Evolutionary conservation across 495 filamentous ascomycete species (phyloP), one percentile per base, ranked within the genome.

Genomic region (Usnea hakonensis): DNA sequence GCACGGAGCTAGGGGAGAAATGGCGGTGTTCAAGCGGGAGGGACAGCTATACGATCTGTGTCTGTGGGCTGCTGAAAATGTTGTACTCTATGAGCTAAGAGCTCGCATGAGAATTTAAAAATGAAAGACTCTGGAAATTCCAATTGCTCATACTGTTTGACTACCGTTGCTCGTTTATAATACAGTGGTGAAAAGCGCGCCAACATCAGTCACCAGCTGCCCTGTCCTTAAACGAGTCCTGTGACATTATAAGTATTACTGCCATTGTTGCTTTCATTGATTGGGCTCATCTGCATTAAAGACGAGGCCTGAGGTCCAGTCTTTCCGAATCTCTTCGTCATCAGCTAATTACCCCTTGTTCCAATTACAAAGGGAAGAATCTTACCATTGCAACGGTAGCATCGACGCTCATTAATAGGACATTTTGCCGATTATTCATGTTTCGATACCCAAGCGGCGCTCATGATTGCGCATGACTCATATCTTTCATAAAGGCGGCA

Each of bases 401-500:
- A 30, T 0, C 3, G 6, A 17, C 30, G 14, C 46, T 17, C 46
- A 17, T 17, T 26, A 30, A 30, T 7, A 26, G 13, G 46, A 1
- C 13, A 6, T 6, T 50, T 30, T 21, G 41, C 16, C 44, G 28
- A 21, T 7, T 14, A 4, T 14, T 48, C 10, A 28, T 48, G 23
- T 21, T 1, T 48, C 23, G 10, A 26, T 4, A 2, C 21, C 3
- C 10, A 14, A 26, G 1, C 23, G 26, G 23, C 17, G 23, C 8
- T 48, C 44, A 11, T 48, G 28, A 48, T 13, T 11, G 41, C n/a
- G 41, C 1, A 44, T 11, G 23, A 6, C 26, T 43, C 38, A 58
- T 33, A 35, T 30, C 13, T 5, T 54, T 71, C 80, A 96, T 70
- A 96, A 75, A 60, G 91, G 89, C 59, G 91, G 91, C 66, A 96